Conservation (phyloP, 768 basidiomycete species). For the Phanerochaete carnosa region DNA sequence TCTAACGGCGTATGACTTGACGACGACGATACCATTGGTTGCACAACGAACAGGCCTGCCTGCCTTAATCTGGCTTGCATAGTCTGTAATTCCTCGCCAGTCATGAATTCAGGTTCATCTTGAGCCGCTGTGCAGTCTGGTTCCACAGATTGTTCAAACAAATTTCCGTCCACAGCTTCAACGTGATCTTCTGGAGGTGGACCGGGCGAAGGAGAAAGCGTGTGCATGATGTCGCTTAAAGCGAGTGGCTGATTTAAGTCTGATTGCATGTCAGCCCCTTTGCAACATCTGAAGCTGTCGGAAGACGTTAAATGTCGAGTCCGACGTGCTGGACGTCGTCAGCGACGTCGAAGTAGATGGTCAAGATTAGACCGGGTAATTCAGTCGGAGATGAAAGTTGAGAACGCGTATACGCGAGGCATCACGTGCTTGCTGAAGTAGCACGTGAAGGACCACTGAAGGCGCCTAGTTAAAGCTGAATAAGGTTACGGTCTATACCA, state of each 20-base stretch:
- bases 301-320: not conserved
- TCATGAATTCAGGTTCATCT: not conserved
- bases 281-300: not conserved
- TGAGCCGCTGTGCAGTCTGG: not conserved
- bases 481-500: not conserved
- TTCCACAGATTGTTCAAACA: too few relatives aligned
- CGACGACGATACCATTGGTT: not conserved
- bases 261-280: not conserved
- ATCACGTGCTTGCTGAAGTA: not conserved
- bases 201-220: slow-evolving; percentile 3
- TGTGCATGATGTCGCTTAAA: not conserved
- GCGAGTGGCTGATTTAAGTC: not conserved
- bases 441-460: not conserved
- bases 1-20: not conserved
- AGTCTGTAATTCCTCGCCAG: not conserved
- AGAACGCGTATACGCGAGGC: slow-evolving; percentile 3
- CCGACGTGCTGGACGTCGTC: not conserved
- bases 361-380: not conserved
- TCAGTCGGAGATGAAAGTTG: not conserved
- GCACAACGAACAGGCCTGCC: not conserved
- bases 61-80: not conserved
- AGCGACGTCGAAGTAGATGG: not conserved
- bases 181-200: not conserved
- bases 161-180: not conserved
- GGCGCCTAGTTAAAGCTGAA: too few relatives aligned